A percentile compares a stretch with the other conserved stretches of the same genome.
phyloP scores from a whole-genome alignment of 805 yeast genomes.

The Kuraishia hungarica region DNA sequence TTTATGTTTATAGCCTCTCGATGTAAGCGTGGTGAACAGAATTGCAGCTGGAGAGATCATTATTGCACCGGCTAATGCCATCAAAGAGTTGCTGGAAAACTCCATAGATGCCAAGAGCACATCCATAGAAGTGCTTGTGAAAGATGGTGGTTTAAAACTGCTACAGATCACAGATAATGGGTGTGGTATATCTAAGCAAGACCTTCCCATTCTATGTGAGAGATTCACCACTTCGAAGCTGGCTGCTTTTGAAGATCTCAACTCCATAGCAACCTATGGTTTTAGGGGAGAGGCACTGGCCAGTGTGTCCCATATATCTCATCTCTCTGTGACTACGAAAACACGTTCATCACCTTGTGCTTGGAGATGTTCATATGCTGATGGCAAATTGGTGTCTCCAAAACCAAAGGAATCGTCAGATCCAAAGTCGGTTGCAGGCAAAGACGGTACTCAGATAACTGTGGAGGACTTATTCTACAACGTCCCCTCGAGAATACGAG shows the following conservation, averaged over 20 bases:
- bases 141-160: conserved; percentile 86
- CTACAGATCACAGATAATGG: conserved; percentile 91
- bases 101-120: conserved; percentile 81
- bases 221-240: conserved; percentile 91
- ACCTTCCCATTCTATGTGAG: conserved; percentile 74
- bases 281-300: conserved; percentile 97
- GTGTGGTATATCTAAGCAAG: conserved; percentile 64
- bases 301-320: conserved; percentile 83
- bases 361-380: conserved; percentile 56
- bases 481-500: conserved; percentile 66
- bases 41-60: conserved; percentile 98
- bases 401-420: conserved; percentile 28
- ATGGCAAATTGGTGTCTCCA: conserved; percentile 50
- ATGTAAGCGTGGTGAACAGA: conserved; percentile 66
- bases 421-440: conserved; percentile 79
- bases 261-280: conserved; percentile 71
- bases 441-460: conserved; percentile 71
- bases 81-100: conserved; percentile 89
- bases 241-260: conserved; percentile 63
- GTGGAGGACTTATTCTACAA: conserved; percentile 91
- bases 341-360: conserved; percentile 55
- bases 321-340: conserved; percentile 74
- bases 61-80: conserved; percentile 87
- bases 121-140: conserved; percentile 66
- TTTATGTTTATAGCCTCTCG: conserved; percentile 29